phyloP scores from a whole-genome alignment of 2,329 filamentous ascomycete genomes.

The Phialocephala subalpina region DNA sequence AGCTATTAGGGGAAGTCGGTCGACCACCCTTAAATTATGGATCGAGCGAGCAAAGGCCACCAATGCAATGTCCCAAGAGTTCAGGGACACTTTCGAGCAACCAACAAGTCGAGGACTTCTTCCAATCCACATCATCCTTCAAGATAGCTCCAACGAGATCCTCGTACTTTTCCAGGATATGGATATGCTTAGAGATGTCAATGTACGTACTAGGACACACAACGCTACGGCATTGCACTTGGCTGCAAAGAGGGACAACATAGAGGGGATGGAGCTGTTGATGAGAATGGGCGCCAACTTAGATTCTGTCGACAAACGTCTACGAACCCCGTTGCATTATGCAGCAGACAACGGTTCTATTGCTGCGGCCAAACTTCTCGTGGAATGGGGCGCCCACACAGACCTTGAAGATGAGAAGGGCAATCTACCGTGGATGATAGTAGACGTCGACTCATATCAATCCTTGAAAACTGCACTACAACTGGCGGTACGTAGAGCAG shows the following conservation, averaged over 20 bases:
- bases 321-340: constrained; percentile 16
- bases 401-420: constrained; percentile 12
- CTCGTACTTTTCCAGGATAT: constrained; percentile 8
- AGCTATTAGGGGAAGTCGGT: constrained; percentile 9
- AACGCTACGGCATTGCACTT: constrained; percentile 11
- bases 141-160: background rate
- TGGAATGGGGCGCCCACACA: constrained; percentile 10
- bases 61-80: background rate
- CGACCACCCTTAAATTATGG: constrained; percentile 8
- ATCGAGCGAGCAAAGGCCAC: constrained; percentile 6
- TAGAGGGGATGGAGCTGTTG: background rate
- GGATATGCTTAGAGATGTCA: constrained; percentile 12
- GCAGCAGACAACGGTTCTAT: constrained; percentile 10
- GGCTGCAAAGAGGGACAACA: constrained; percentile 1
- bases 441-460: background rate
- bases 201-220: background rate
- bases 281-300: constrained; percentile 14
- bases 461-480: constrained; percentile 9
- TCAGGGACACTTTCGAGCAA: constrained; percentile 10
- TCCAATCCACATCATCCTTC: constrained; percentile 9
- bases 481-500: constrained; percentile 1
- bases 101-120: constrained; percentile 12
- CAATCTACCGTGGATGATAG: constrained; percentile 17
- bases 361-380: constrained; percentile 10
- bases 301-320: constrained; percentile 7